Evolutionary conservation across 805 yeast species (phyloP), one percentile per base, ranked within the genome.

Genomic region (Lipomyces mesembrius): DNA sequence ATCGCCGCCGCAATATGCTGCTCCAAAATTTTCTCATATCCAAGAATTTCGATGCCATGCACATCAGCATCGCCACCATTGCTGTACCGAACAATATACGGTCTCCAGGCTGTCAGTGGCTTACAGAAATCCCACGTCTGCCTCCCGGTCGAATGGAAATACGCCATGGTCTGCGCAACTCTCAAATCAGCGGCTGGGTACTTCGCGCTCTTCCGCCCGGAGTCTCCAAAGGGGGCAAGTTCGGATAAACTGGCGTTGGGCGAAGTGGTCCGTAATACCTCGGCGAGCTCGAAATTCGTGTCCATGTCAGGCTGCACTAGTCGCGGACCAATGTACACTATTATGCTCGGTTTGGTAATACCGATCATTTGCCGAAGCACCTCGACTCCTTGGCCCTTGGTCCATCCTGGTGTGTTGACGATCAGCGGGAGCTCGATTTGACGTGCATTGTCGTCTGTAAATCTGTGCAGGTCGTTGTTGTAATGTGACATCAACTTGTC

Each of bases 361-460:
- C 72, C 67, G 61, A 71, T 59, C 1, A 89, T 77, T 34, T 81
- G 78, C 17, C 77, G 80, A n/a, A 90, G 79, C 8, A 92, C 77
- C 59, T 86, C 88, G 17, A 88, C 81, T 0, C 98, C 98, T 69
- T 86, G 87, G 0, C 97, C 98, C 76, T 90, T 90, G 37, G 92
- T 84, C 97, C 97, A 92, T 0, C 97, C 97, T 0, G 97, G 94
- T 0, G 93, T 85, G 73, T 92, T 92, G 3, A 93, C 82, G 0
- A 92, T 76, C 2, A 92, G 77, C 17, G 79, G 83, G 25, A 65
- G 25, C 11, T 17, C 55, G 17, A 22, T 52, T 27, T 17, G 53
- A 14, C 17, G 14, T 25, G 17, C 25, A 55, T 46, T 22, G 59
- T 39, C 34, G 6, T 27, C 29, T 43, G 49, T n/a, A 17, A 43